Percentiles rank a stretch among this genome's conserved stretches.
Evolutionary conservation across 495 filamentous ascomycete genomes (phyloP).

Genomic region (Cudoniella acicularis): DNA sequence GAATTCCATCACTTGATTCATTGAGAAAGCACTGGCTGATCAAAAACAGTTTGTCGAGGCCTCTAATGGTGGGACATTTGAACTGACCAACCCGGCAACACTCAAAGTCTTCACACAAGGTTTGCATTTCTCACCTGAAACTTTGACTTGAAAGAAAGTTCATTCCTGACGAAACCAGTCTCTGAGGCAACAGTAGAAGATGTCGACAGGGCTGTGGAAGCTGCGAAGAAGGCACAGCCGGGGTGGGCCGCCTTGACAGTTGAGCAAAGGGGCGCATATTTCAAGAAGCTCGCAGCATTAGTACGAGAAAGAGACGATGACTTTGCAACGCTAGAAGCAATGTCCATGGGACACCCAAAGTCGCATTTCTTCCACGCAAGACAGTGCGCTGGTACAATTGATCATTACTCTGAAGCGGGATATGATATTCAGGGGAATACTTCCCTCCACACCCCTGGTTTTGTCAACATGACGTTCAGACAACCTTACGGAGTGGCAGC

Average conservation of each 20-base stretch:
- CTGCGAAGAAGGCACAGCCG: constrained; percentile 82
- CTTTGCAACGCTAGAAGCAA: constrained; percentile 50
- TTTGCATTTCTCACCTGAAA: not conserved
- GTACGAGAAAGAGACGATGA: constrained; percentile 71
- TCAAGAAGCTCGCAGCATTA: constrained; percentile 80
- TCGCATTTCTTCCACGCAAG: constrained; percentile 35
- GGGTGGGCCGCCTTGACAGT: constrained; percentile 69
- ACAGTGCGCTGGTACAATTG: constrained; percentile 28
- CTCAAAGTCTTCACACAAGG: constrained; percentile 27
- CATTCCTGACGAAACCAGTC: constrained; percentile 49
- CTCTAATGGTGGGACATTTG: constrained; percentile 32
- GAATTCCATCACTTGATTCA: not conserved
- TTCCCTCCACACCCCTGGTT: constrained; percentile 16
- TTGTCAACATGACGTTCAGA: constrained; percentile 56
- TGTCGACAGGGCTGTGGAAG: constrained; percentile 59
- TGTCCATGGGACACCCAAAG: constrained; percentile 47
- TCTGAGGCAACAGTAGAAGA: constrained; percentile 85
- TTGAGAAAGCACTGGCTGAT: not conserved
- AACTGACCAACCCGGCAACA: constrained; percentile 32
- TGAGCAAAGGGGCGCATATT: constrained; percentile 62
- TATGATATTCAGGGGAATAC: constrained; percentile 12
- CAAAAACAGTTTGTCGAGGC: constrained; percentile 32
- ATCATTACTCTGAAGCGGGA: constrained; percentile 36
- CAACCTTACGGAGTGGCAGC: constrained; percentile 67
- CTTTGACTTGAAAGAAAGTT: constrained; percentile 11